Evolutionary conservation across 2,329 filamentous ascomycete species (phyloP), one percentile per base, ranked within the genome.

Genomic region (Colletotrichum abscissum): DNA sequence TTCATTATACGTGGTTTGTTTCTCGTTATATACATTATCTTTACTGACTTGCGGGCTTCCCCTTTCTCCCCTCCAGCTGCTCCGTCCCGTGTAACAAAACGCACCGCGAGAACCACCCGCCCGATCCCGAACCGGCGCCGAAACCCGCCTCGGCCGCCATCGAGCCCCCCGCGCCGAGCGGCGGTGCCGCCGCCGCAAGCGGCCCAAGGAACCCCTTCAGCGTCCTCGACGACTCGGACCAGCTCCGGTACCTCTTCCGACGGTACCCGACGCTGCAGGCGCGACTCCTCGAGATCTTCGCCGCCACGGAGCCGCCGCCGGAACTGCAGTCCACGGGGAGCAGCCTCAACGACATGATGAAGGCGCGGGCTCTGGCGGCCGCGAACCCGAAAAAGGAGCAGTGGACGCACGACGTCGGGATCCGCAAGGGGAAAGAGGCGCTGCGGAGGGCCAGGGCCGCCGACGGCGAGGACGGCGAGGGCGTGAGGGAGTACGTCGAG

Each of bases 371-470:
- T 12, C 38, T 72, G 26, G 69, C 73, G 28, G 74, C 67, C 9
- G 72, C 70, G n/a, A 73, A 67, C 28, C 76, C 70, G 67, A 84
- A 83, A 70, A 82, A 83, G 57, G 80, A 83, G 70, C 80, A 83
- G 60, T 93, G 91, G 91, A 89, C 88, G 26, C 83, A 85, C 57
- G 90, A 92, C 63, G 83, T 88, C 6, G 91, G 91, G 7, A 84
- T 91, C 62, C 83, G 87, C 67, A 87, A 87, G 24, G 91, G 89
- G 1, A 86, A 89, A 57, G 84, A 86, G 24, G 87, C 86, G 16
- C 81, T 93, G 71, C 86, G 87, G 55, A 84, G 81, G 67, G 87
- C 88, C 42, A 84, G 88, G 70, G 82, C 83, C 38, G 84, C 85
- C 35, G 84, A 86, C 1, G 85, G 87, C n/a, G 86, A 88, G 75